A percentile compares a stretch with the other conserved stretches of the same genome.
phyloP scores from a whole-genome alignment of 306 rosid genomes.

The Quercus gilva region DNA sequence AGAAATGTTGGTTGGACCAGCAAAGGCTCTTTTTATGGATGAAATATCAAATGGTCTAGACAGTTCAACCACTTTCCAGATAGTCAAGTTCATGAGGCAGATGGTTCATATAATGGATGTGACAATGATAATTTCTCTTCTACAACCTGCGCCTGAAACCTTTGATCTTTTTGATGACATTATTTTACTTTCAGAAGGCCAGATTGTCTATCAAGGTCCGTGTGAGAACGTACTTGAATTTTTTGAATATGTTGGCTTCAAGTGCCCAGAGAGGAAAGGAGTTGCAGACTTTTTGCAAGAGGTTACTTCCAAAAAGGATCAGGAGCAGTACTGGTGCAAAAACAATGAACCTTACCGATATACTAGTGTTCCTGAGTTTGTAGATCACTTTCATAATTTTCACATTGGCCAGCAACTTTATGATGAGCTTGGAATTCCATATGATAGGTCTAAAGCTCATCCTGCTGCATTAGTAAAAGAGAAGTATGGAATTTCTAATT shows the following conservation, averaged over 20 bases:
- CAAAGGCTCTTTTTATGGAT: conserved; percentile 74
- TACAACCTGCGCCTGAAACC: conserved; percentile 80
- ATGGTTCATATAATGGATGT: conserved; percentile 62
- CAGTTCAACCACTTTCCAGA: conserved; percentile 74
- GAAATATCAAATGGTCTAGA: conserved; percentile 81
- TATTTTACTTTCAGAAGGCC: conserved; percentile 70
- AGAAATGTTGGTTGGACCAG: conserved; percentile 81
- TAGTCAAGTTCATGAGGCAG: conserved; percentile 59
- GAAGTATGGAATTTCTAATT: conserved; percentile 60
- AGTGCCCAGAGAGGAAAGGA: conserved; percentile 77
- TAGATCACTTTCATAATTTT: conserved; percentile 33
- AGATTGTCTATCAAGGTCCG: conserved; percentile 73
- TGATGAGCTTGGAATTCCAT: conserved; percentile 47
- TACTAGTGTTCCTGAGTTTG: conserved; percentile 46
- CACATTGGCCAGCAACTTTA: conserved; percentile 35
- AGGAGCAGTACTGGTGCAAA: conserved; percentile 48
- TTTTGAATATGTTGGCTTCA: conserved; percentile 60
- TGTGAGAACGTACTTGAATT: conserved; percentile 47
- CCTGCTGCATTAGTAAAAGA: conserved; percentile 60
- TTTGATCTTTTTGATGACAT: conserved; percentile 68
- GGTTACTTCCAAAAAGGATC: conserved; percentile 78
- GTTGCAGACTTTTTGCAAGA: conserved; percentile 74
- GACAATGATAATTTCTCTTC: conserved; percentile 67
- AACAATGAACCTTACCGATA: conserved; percentile 50
- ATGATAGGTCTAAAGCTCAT: conserved; percentile 41